Evolutionary conservation across 1,139 yeast species (phyloP).

Genomic region (Taphrina communis): DNA sequence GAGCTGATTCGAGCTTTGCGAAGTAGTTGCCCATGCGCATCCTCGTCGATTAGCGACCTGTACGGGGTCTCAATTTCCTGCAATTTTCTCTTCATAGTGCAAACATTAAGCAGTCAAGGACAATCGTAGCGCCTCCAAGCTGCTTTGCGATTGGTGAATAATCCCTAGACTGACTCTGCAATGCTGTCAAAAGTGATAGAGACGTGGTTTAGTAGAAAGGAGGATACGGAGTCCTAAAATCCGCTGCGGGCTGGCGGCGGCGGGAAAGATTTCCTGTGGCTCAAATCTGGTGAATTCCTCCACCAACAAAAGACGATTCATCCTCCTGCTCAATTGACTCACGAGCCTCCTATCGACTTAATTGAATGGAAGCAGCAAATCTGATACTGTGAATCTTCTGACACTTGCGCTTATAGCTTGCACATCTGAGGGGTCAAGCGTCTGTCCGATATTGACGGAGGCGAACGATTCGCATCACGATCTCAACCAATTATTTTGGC

Average conservation of each 20-base stretch:
- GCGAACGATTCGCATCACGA: no score
- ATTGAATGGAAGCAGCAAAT: no score
- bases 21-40: not conserved
- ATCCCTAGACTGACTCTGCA: no score
- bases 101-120: not conserved
- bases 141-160: no score
- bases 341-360: not conserved
- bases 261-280: conserved; percentile 8
- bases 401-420: not conserved
- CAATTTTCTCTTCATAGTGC: not conserved
- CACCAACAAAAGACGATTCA: not conserved
- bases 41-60: not conserved
- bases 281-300: conserved; percentile 6
- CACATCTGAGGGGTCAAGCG: not conserved
- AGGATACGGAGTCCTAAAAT: no score
- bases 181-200: not conserved
- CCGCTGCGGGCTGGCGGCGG: conserved; percentile 6
- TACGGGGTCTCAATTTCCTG: not conserved
- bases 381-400: not conserved
- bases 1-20: not conserved
- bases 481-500: no score
- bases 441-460: no score
- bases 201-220: not conserved
- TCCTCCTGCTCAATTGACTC: conserved; percentile 1
- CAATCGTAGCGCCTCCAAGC: no score